These are phyloP conservation scores for Monilinia polystroma DNA, from an alignment of 2,329 filamentous ascomycete species.

Conservation along the genomic window DNA sequence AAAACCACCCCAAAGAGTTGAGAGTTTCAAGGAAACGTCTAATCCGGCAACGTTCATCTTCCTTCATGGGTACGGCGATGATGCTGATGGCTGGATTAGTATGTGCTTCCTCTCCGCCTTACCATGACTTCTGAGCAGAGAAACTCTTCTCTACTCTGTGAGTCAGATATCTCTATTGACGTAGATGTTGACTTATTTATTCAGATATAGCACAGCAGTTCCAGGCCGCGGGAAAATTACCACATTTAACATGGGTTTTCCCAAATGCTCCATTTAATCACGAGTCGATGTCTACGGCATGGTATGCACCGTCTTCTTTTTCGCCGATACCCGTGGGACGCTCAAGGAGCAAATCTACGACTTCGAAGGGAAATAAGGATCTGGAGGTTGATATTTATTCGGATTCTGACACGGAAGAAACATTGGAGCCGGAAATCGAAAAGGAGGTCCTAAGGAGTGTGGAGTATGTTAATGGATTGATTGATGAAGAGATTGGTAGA, in stretches of 20 bases:
- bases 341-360: background rate
- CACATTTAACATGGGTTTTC: slow-evolving; percentile 50
- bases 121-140: background rate
- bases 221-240: slow-evolving; percentile 48
- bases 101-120: no score
- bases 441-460: slow-evolving; percentile 69
- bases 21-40: slow-evolving; percentile 53
- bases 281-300: background rate
- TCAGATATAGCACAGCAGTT: slow-evolving; percentile 46
- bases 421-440: slow-evolving; percentile 51
- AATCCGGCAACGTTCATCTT: slow-evolving; percentile 96
- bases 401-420: slow-evolving; percentile 37
- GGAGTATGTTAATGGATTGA: slow-evolving; percentile 71
- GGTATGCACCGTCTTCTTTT: background rate
- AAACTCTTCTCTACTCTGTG: background rate
- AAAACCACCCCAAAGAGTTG: slow-evolving; percentile 25
- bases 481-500: slow-evolving; percentile 73
- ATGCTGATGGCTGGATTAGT: slow-evolving; percentile 60
- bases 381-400: background rate
- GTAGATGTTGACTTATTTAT: background rate
- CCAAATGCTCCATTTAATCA: slow-evolving; percentile 45
- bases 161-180: background rate
- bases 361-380: background rate
- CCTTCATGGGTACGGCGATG: slow-evolving; percentile 84
- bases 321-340: background rate